These are phyloP conservation scores for Pseudonitzschia delicatissima DNA, from an alignment of 108 stramenopile species.

Conservation along the genomic window DNA sequence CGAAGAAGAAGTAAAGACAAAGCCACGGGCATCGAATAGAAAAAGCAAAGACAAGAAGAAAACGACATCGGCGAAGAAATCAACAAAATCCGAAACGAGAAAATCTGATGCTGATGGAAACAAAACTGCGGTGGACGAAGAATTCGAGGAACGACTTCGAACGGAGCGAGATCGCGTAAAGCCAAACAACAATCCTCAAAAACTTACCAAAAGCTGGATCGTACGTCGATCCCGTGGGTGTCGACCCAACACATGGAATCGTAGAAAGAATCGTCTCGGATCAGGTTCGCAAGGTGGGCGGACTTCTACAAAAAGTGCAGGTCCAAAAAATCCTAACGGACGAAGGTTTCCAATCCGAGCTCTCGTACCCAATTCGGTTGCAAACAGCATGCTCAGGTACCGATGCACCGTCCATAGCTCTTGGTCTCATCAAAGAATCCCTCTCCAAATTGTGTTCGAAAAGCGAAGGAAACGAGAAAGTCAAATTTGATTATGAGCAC, in stretches of 20 bases:
- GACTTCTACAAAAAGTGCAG: conserved; percentile 32
- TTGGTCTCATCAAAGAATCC: conserved; percentile 59
- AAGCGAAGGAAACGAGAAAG: conserved; percentile 30
- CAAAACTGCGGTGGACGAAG: background rate
- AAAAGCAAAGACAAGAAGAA: conserved; percentile 1
- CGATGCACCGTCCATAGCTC: conserved; percentile 75
- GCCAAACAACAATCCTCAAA: conserved; percentile 4
- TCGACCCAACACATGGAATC: conserved; percentile 77
- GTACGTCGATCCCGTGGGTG: conserved; percentile 71
- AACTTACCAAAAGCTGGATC: conserved; percentile 6
- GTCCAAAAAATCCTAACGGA: background rate
- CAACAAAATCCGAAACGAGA: background rate
- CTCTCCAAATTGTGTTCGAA: background rate
- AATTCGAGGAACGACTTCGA: background rate
- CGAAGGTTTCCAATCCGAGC: conserved; percentile 14
- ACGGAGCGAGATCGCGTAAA: conserved; percentile 36
- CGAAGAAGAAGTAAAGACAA: background rate
- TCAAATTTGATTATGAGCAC: conserved; percentile 42
- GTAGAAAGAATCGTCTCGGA: conserved; percentile 55
- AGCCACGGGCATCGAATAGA: background rate
- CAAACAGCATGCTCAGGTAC: conserved; percentile 77
- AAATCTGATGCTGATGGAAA: background rate
- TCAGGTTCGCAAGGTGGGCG: conserved; percentile 54
- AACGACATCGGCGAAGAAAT: background rate
- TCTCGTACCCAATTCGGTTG: conserved; percentile 42